A percentile compares a stretch with the other conserved stretches of the same genome.
phyloP scores from a whole-genome alignment of 1,284 basidiomycete genomes.

The Peniophora sp. region DNA sequence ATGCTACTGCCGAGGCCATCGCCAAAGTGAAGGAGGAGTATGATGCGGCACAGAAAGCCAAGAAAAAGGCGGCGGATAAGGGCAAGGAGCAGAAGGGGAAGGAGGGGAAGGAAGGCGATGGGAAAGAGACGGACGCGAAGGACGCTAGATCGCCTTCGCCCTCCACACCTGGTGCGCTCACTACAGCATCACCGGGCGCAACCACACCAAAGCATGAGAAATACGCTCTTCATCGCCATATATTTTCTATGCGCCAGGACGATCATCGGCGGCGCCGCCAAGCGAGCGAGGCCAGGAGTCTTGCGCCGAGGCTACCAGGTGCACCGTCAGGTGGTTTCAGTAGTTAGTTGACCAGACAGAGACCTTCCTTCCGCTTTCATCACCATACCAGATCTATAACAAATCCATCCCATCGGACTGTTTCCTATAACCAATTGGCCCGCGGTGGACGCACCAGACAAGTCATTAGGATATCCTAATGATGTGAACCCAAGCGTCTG shows the following conservation, averaged over 20 bases:
- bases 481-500: too few relatives aligned
- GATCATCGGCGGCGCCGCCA: constrained; percentile 32
- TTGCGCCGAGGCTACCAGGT: constrained; percentile 30
- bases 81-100: constrained; percentile 15
- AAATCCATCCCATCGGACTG: too few relatives aligned
- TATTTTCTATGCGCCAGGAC: constrained; percentile 29
- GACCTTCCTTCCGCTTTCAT: too few relatives aligned
- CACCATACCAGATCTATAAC: too few relatives aligned
- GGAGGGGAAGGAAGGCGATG: constrained; percentile 6
- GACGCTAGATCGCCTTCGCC: constrained; percentile 9
- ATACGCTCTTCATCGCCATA: constrained; percentile 32
- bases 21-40: constrained; percentile 69
- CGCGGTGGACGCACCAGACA: too few relatives aligned
- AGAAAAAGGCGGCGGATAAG: constrained; percentile 21
- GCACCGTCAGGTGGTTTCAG: constrained; percentile 17
- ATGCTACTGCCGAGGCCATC: constrained; percentile 54
- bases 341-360: too few relatives aligned
- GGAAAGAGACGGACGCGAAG: constrained; percentile 10
- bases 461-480: too few relatives aligned
- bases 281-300: constrained; percentile 26
- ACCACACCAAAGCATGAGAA: constrained; percentile 23
- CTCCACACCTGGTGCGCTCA: constrained; percentile 10
- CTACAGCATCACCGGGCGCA: constrained; percentile 11
- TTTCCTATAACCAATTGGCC: too few relatives aligned
- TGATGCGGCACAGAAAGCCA: constrained; percentile 60